These are phyloP conservation scores for Globisporangium carolinianum DNA, from an alignment of 352 stramenopile genomes.

Conservation along the genomic window DNA sequence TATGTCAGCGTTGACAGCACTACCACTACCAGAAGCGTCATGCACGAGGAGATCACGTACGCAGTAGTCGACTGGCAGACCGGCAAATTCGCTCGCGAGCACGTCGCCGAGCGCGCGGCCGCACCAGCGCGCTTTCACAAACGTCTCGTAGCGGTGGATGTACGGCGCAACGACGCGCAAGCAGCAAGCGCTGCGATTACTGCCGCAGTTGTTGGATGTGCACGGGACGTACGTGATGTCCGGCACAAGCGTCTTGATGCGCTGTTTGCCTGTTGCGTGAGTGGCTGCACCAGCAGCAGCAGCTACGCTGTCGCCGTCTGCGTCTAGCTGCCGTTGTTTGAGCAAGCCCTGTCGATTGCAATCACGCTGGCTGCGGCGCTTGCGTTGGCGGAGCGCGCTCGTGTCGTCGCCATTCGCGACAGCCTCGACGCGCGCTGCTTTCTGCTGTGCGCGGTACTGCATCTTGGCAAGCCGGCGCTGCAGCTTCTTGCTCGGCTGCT, in stretches of 20 bases:
- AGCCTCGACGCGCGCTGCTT: slow-evolving; percentile 16
- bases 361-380: slow-evolving; percentile 34
- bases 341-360: slow-evolving; percentile 9
- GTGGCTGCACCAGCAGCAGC: neutral
- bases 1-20: neutral
- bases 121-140: slow-evolving; percentile 89
- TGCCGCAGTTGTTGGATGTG: slow-evolving; percentile 20
- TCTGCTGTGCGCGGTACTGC: slow-evolving; percentile 29
- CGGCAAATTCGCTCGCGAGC: slow-evolving; percentile 56
- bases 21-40: neutral
- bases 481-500: slow-evolving; percentile 37
- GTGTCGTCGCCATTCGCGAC: slow-evolving; percentile 3
- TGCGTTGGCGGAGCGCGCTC: slow-evolving; percentile 17
- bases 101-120: slow-evolving; percentile 79
- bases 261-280: neutral
- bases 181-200: slow-evolving; percentile 4
- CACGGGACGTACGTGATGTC: slow-evolving; percentile 20
- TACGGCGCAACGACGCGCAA: slow-evolving; percentile 81
- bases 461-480: slow-evolving; percentile 36
- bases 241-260: neutral
- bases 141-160: slow-evolving; percentile 87
- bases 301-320: slow-evolving; percentile 7
- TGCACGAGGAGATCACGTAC: slow-evolving; percentile 9
- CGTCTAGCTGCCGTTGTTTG: neutral
- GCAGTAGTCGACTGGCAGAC: slow-evolving; percentile 36